Evolutionary conservation across 2,329 filamentous ascomycete genomes (phyloP), one percentile per base, ranked within the genome.

Genomic region (Colletotrichum phormii): DNA sequence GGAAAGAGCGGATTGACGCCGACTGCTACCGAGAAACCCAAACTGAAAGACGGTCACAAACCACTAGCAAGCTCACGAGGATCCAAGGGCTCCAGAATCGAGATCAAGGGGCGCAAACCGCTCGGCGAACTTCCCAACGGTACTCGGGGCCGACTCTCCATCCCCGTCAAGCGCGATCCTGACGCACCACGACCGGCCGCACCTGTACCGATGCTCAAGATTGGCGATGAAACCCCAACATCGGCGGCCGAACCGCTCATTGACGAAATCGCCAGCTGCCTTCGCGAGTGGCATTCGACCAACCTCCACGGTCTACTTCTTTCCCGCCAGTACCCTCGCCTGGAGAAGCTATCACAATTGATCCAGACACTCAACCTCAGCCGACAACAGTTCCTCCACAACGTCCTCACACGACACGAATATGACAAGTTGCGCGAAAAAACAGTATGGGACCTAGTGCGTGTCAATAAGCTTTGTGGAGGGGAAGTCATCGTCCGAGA

Each of bases 221-320:
- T 99, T 80, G 97, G 97, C 71, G 97, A 99, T 79, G 97, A 99
- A 85, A 98, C 95, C 2, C 94, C 95, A 1, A 97, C 95, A 0
- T 98, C 95, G 6, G 87, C 90, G 18, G 92, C 94, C 9, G 97
- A 99, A 81, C 97, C 97, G 2, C 84, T 99, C 74, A 95, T 99
- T 29, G 97, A 99, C 82, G 97, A 99, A 82, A 98, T 99, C 77
- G 95, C 97, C 15, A 98, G 95, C 4, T 99, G 97, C 81, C 85
- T 99, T 75, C 91, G 97, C 77, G 97, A 99, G 88, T 99, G 97
- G 97, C 96, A 99, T 84, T 97, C 97, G 24, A 98, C 95, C 22
- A 97, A 98, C 80, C 88, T 99, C 18, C 97, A 99, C 83, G 95
- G 97, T 80, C 87, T 98, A 29, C 88, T 99, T 1, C 89, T 99